A percentile compares a stretch with the other conserved stretches of the same genome.
phyloP scores from a whole-genome alignment of 495 filamentous ascomycete genomes.

The Bacidia gigantensis region DNA sequence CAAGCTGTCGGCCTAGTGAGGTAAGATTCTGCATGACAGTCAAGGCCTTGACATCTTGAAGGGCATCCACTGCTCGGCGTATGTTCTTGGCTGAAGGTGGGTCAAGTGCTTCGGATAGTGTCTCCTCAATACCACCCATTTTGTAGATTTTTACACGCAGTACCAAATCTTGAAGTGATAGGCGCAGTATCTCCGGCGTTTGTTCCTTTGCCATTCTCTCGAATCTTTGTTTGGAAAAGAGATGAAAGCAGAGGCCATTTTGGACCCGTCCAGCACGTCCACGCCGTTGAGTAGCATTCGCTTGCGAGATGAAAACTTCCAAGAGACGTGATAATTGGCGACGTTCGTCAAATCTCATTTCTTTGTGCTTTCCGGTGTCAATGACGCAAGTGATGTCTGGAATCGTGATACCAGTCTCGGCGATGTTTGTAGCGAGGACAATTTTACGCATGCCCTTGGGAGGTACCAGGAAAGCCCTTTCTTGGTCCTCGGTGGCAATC shows the following conservation, averaged over 20 bases:
- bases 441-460: constrained; percentile 75
- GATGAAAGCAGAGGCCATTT: constrained; percentile 83
- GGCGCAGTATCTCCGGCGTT: constrained; percentile 85
- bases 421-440: constrained; percentile 91
- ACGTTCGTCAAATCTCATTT: constrained; percentile 91
- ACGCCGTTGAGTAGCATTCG: constrained; percentile 86
- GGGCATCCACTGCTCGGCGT: constrained; percentile 74
- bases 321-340: constrained; percentile 79
- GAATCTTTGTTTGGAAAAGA: constrained; percentile 80
- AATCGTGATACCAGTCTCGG: constrained; percentile 94
- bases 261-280: constrained; percentile 94
- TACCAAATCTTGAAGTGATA: constrained; percentile 85
- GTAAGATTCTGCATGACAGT: constrained; percentile 72
- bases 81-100: constrained; percentile 85
- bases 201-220: constrained; percentile 69
- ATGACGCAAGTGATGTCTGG: constrained; percentile 93
- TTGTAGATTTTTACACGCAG: constrained; percentile 97
- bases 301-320: constrained; percentile 83
- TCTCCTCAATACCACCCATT: constrained; percentile 79
- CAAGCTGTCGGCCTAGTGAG: constrained; percentile 69
- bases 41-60: constrained; percentile 86
- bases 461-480: constrained; percentile 75
- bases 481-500: constrained; percentile 92
- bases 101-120: constrained; percentile 77
- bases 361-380: constrained; percentile 88